Percentiles rank a stretch among this genome's conserved stretches.
Evolutionary conservation across 2,329 filamentous ascomycete species (phyloP).

Genomic region (Penicillium sp.): DNA sequence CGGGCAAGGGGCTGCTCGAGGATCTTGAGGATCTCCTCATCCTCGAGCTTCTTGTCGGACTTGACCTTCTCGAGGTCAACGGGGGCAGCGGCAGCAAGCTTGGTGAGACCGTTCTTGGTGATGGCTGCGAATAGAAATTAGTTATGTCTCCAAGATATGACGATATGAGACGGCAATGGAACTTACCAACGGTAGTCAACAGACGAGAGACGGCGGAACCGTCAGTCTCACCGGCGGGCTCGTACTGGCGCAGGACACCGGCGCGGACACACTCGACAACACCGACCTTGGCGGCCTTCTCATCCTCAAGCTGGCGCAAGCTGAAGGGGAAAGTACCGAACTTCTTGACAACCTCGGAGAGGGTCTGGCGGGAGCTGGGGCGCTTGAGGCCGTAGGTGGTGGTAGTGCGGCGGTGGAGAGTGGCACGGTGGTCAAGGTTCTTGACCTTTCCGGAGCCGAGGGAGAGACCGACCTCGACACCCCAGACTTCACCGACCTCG

Average conservation of each 20-base stretch:
- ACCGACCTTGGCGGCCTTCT: constrained; percentile 92
- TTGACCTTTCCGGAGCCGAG: constrained; percentile 94
- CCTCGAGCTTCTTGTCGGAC: constrained; percentile 96
- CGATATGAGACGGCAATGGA: not conserved
- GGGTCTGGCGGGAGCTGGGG: constrained; percentile 84
- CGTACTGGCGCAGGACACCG: constrained; percentile 92
- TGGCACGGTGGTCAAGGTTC: constrained; percentile 81
- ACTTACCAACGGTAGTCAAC: constrained; percentile 87
- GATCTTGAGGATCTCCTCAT: constrained; percentile 93
- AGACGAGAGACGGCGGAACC: constrained; percentile 79
- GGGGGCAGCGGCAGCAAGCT: constrained; percentile 73
- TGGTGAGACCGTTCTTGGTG: constrained; percentile 94
- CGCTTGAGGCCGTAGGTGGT: constrained; percentile 94
- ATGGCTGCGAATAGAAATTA: constrained; percentile 63
- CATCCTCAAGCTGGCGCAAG: constrained; percentile 92
- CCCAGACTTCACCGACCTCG: constrained; percentile 93
- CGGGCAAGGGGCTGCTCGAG: constrained; percentile 79
- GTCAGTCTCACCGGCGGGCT: constrained; percentile 93
- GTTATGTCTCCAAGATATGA: not conserved
- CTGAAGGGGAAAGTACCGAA: constrained; percentile 98
- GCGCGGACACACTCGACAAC: constrained; percentile 94
- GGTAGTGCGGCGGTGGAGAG: constrained; percentile 87
- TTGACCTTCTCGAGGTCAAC: constrained; percentile 81
- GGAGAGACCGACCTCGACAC: constrained; percentile 92
- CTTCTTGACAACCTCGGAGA: constrained; percentile 95